Base-by-base conservation (phyloP, 2,329 filamentous ascomycete genomes). In the Hyphodiscus sp. region DNA sequence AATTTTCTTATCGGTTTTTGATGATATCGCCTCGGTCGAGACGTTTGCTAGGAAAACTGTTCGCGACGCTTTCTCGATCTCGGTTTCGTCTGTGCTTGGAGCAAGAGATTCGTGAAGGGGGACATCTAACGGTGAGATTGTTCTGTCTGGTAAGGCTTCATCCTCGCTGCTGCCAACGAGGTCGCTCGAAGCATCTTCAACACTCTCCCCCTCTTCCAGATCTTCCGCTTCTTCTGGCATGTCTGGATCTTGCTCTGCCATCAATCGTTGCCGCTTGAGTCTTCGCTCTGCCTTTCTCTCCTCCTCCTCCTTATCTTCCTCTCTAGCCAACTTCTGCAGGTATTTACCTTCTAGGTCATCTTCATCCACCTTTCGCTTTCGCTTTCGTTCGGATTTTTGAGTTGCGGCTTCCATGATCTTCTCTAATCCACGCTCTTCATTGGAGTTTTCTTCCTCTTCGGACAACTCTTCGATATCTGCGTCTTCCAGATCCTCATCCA, bases 41-140 rank as follows among this genome's bases (percentile, higher is more conserved):
- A 99, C 89, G 66, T 99, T 99, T 65, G 88, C 87, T 13, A 99
- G 76, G 72, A 97, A 99, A 43, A 97, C 83, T 7, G 94, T 99
- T 53, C 94, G 87, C 54, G 82, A 81, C 9, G 92, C 88, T 74
- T 95, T 96, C 54, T 95, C 89, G 2, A 95, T 64, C 59, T 95
- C 88, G 20, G 75, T 73, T 46, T 63, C 74, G 69, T 77, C 83
- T 71, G 74, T 78, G 68, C 72, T 71, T 51, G 72, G 75, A 59
- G 68, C 70, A 41, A 81, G 74, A 52, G 77, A 82, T 65, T 85
- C 83, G 62, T 86, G 83, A 16, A 65, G 15, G 23, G 67, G 67
- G 20, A 65, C 54, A 42, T 80, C 71, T 19, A 65, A 57, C 3
- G 77, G 75, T 9, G 71, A 60, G 7, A 70, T 73, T 15, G 74